Evolutionary conservation across 208 protist genomes (phyloP).

Genomic region (Crithidia expoeki): DNA sequence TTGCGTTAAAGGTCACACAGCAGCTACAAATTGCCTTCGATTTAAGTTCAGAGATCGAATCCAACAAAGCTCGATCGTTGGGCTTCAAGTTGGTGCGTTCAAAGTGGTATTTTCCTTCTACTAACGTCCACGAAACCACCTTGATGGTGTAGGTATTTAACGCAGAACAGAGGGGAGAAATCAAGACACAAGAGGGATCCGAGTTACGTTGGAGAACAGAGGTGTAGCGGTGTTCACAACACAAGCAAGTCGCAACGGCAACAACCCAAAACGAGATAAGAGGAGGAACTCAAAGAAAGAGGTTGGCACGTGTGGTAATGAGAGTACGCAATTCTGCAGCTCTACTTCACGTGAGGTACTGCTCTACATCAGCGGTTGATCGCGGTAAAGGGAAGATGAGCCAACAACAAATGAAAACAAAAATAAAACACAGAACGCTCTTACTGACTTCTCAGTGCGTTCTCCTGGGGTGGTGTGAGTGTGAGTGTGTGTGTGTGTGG

Average conservation of each 20-base stretch:
- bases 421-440: not conserved
- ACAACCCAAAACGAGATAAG: not conserved
- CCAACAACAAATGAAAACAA: not conserved
- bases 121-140: too few species aligned
- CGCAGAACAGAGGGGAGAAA: not conserved
- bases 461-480: too few species aligned
- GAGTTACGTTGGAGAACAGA: not conserved
- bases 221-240: too few species aligned
- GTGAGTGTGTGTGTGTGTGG: too few species aligned
- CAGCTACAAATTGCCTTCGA: too few species aligned
- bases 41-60: too few species aligned
- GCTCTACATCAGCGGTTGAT: not conserved
- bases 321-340: slow-evolving; percentile 1
- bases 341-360: not conserved
- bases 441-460: too few species aligned
- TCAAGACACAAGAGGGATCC: not conserved
- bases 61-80: too few species aligned
- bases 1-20: too few species aligned
- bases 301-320: not conserved
- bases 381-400: not conserved
- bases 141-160: not conserved
- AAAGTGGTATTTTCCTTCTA: too few species aligned
- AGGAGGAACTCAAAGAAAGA: not conserved
- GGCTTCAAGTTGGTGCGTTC: too few species aligned
- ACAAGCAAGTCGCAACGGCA: not conserved